Conservation (phyloP, 2,329 filamentous ascomycete species). For the Monosporascus sp. region DNA sequence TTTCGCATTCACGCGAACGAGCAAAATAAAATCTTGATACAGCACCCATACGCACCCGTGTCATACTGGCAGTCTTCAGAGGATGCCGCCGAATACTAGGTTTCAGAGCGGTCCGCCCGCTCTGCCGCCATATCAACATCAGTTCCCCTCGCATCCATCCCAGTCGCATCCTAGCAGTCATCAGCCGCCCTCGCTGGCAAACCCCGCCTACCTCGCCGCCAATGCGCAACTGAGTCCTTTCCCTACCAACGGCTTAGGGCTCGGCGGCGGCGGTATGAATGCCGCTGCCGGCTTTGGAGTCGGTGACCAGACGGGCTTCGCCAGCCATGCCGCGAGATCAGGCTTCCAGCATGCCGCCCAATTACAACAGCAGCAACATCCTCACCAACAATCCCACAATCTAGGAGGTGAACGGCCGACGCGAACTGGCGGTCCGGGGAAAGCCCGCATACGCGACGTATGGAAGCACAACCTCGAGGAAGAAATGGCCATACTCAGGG, state of each 20-base stretch:
- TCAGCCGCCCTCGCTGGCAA: slow-evolving; percentile 52
- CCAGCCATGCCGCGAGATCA: slow-evolving; percentile 82
- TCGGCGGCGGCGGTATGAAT: slow-evolving; percentile 52
- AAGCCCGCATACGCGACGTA: slow-evolving; percentile 86
- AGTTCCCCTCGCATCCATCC: slow-evolving; percentile 49
- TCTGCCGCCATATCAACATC: slow-evolving; percentile 42
- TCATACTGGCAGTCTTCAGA: not conserved
- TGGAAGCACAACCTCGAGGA: slow-evolving; percentile 89
- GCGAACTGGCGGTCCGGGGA: slow-evolving; percentile 46
- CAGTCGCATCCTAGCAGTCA: slow-evolving; percentile 43
- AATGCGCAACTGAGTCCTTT: slow-evolving; percentile 66
- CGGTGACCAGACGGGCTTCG: slow-evolving; percentile 66
- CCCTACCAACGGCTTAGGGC: slow-evolving; percentile 52
- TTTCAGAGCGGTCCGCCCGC: slow-evolving; percentile 41
- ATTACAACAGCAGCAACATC: slow-evolving; percentile 49
- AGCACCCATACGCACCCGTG: not conserved
- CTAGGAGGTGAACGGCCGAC: slow-evolving; percentile 28
- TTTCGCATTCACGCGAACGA: slow-evolving; percentile 7
- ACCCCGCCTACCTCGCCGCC: slow-evolving; percentile 62
- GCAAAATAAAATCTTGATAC: slow-evolving; percentile 7
- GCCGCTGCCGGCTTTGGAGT: slow-evolving; percentile 43
- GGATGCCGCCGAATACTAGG: slow-evolving; percentile 35
- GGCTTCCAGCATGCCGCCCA: slow-evolving; percentile 72
- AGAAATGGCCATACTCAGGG: slow-evolving; percentile 80
- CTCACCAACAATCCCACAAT: slow-evolving; percentile 37